These are phyloP conservation scores for Fulvia fulva DNA, from an alignment of 2,329 filamentous ascomycete species.

Conservation along the genomic window DNA sequence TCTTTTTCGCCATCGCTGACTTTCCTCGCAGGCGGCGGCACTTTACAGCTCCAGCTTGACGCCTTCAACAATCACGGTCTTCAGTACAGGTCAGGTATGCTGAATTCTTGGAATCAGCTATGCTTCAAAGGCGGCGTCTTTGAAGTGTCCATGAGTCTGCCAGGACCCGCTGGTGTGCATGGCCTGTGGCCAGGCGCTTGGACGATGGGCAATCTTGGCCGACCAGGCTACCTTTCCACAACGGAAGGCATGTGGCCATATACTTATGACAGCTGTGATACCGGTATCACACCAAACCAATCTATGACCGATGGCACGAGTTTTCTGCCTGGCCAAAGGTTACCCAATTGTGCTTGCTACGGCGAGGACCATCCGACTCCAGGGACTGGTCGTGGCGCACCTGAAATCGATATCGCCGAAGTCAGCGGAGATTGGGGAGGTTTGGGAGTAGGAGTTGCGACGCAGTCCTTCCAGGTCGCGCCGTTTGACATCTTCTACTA, in stretches of 20 bases:
- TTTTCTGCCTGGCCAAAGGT: conserved; percentile 42
- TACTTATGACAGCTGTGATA: conserved; percentile 49
- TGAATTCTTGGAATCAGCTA: conserved; percentile 51
- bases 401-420: conserved; percentile 49
- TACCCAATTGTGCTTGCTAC: conserved; percentile 44
- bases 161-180: conserved; percentile 47
- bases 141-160: conserved; percentile 51
- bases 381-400: conserved; percentile 45
- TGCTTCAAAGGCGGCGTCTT: conserved; percentile 54
- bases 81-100: conserved; percentile 48
- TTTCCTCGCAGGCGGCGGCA: conserved; percentile 25
- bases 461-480: conserved; percentile 48
- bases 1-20: conserved; percentile 1
- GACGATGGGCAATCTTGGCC: conserved; percentile 53
- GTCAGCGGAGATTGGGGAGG: conserved; percentile 43
- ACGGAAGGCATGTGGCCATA: conserved; percentile 56
- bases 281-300: conserved; percentile 49
- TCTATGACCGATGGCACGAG: conserved; percentile 43
- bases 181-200: conserved; percentile 53
- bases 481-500: conserved; percentile 50
- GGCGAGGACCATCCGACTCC: conserved; percentile 47
- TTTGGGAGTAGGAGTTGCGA: conserved; percentile 41
- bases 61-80: conserved; percentile 60
- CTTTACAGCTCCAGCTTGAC: conserved; percentile 59
- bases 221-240: conserved; percentile 50